These are phyloP conservation scores for Glonium stellatum DNA, from an alignment of 495 filamentous ascomycete genomes.

Conservation along the genomic window DNA sequence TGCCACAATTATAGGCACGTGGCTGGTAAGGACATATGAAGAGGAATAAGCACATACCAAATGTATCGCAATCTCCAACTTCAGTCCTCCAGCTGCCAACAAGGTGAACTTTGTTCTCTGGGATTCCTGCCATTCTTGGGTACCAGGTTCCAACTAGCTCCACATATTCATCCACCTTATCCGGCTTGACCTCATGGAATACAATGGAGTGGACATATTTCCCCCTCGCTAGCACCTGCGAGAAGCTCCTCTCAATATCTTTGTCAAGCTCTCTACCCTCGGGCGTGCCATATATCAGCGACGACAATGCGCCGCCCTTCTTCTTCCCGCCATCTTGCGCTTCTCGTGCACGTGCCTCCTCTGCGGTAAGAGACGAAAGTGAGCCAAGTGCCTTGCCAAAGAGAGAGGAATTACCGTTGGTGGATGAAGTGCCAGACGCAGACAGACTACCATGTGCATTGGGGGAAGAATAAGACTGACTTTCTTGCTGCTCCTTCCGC, in stretches of 20 bases:
- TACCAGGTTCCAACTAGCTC: constrained; percentile 90
- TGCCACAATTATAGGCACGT: background rate
- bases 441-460: constrained; percentile 34
- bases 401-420: constrained; percentile 5
- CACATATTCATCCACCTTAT: constrained; percentile 91
- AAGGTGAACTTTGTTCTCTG: constrained; percentile 86
- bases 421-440: constrained; percentile 33
- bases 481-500: constrained; percentile 73
- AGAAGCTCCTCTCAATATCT: constrained; percentile 92
- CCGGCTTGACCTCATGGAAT: constrained; percentile 92
- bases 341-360: constrained; percentile 37
- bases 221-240: constrained; percentile 84
- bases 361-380: constrained; percentile 31
- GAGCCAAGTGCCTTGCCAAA: constrained; percentile 29
- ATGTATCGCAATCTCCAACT: constrained; percentile 95
- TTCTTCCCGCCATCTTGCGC: constrained; percentile 43
- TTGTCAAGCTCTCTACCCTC: constrained; percentile 87
- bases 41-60: constrained; percentile 53
- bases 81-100: constrained; percentile 98
- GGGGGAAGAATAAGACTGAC: constrained; percentile 53
- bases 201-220: constrained; percentile 99
- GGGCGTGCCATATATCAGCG: constrained; percentile 91
- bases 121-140: constrained; percentile 69
- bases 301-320: constrained; percentile 51
- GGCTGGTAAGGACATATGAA: background rate